Conservation (phyloP, 1,284 basidiomycete species). For the Marasmius fiardii region DNA sequence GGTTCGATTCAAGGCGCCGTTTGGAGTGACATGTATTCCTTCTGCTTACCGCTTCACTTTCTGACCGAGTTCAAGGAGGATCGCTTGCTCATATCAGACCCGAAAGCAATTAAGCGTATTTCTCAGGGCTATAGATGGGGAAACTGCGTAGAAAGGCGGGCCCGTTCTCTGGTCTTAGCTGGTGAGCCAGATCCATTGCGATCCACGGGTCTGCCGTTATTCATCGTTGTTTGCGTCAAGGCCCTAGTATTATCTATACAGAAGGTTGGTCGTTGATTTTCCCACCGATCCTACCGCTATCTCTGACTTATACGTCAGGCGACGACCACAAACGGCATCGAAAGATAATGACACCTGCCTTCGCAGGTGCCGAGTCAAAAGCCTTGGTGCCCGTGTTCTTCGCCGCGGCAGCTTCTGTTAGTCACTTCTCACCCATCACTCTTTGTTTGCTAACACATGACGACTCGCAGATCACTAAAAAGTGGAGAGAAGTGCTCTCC, state of each 20-base stretch:
- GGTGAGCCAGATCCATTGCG: slow-evolving; percentile 9
- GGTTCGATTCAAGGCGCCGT: slow-evolving; percentile 2
- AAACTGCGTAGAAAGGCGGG: slow-evolving; percentile 1
- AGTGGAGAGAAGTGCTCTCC: slow-evolving; percentile 8
- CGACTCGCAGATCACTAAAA: background rate
- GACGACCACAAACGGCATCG: slow-evolving; percentile 17
- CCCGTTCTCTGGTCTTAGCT: slow-evolving; percentile 2
- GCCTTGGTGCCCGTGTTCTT: slow-evolving; percentile 14
- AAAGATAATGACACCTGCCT: slow-evolving; percentile 18
- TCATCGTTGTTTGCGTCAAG: background rate
- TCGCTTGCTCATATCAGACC: slow-evolving; percentile 15
- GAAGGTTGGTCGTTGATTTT: slow-evolving; percentile 1
- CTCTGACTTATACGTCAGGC: slow-evolving; percentile 2
- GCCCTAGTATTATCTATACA: background rate
- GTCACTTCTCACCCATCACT: background rate
- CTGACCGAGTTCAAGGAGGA: slow-evolving; percentile 9
- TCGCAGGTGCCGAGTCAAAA: slow-evolving; percentile 14
- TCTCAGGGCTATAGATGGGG: slow-evolving; percentile 15
- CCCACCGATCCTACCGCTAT: background rate
- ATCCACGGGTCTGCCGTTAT: background rate
- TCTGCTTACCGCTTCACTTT: background rate
- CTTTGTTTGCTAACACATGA: background rate
- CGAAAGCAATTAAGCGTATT: slow-evolving; percentile 19
- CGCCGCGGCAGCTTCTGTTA: background rate
- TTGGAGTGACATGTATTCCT: background rate